These are phyloP conservation scores for Verticillium longisporum DNA, from an alignment of 2,329 filamentous ascomycete genomes.

Conservation along the genomic window DNA sequence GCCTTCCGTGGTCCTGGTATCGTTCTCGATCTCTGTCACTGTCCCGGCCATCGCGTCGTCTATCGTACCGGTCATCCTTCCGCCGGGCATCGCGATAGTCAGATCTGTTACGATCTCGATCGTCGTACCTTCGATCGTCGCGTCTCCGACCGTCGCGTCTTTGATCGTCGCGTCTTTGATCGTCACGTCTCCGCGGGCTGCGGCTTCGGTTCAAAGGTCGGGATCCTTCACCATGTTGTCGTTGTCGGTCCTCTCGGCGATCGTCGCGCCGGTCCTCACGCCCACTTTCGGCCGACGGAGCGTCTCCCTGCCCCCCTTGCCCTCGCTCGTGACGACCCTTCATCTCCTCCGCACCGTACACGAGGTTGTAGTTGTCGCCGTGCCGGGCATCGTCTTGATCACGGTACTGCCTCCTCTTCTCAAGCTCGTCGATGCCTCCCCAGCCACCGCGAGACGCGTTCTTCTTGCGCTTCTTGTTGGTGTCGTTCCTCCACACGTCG, in stretches of 20 bases:
- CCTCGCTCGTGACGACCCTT: slow-evolving; percentile 40
- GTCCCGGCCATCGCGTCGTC: slow-evolving; percentile 16
- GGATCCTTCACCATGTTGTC: slow-evolving; percentile 11
- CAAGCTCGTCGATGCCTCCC: slow-evolving; percentile 80
- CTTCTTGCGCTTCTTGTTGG: slow-evolving; percentile 68
- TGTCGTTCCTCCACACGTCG: slow-evolving; percentile 79
- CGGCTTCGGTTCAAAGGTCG: slow-evolving; percentile 34
- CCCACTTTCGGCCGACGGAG: not conserved
- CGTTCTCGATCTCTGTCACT: slow-evolving; percentile 22
- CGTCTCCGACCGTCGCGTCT: slow-evolving; percentile 6
- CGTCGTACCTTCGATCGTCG: not conserved
- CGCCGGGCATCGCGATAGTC: slow-evolving; percentile 7
- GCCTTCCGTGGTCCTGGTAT: slow-evolving; percentile 17
- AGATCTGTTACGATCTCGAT: slow-evolving; percentile 8
- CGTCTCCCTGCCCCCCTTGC: slow-evolving; percentile 17
- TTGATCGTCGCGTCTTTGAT: slow-evolving; percentile 2
- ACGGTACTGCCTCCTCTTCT: slow-evolving; percentile 87
- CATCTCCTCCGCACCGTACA: slow-evolving; percentile 70
- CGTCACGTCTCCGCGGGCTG: slow-evolving; percentile 20
- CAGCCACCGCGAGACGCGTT: slow-evolving; percentile 64
- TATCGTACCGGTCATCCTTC: slow-evolving; percentile 10
- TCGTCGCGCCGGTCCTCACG: slow-evolving; percentile 5
- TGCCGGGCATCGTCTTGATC: slow-evolving; percentile 46
- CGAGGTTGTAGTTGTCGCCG: slow-evolving; percentile 62
- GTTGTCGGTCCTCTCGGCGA: slow-evolving; percentile 10